Conservation (phyloP, 352 stramenopile genomes). For the Pilasporangium apinafurcum region DNA sequence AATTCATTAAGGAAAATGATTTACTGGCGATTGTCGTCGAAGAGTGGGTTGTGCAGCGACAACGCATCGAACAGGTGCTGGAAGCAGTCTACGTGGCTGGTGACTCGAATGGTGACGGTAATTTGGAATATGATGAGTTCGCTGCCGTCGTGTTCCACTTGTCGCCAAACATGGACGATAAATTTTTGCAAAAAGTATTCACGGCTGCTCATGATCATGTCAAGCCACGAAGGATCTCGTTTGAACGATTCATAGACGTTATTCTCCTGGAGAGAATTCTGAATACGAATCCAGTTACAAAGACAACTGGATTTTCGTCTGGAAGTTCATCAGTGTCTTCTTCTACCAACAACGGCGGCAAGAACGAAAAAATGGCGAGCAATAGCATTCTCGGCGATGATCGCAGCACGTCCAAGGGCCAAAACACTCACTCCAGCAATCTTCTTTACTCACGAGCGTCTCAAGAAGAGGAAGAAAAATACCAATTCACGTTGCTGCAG, state of each 20-base stretch:
- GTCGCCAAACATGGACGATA: conserved; percentile 40
- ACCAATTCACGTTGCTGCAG: conserved; percentile 65
- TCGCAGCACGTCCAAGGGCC: background rate
- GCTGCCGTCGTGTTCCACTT: conserved; percentile 49
- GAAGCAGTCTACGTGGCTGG: conserved; percentile 62
- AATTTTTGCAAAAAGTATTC: conserved; percentile 54
- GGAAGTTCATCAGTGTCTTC: background rate
- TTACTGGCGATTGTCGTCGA: conserved; percentile 52
- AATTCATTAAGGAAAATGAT: conserved; percentile 61
- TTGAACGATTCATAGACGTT: conserved; percentile 50
- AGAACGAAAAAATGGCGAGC: background rate
- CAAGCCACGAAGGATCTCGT: conserved; percentile 56
- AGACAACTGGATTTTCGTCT: background rate
- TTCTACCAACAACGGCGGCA: background rate
- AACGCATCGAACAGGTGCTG: conserved; percentile 60
- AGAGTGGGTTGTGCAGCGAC: conserved; percentile 42
- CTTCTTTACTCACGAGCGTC: background rate
- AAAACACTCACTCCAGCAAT: background rate
- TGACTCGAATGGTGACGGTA: conserved; percentile 61
- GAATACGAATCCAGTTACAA: conserved; percentile 11
- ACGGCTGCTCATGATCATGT: conserved; percentile 48
- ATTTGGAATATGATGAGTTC: conserved; percentile 74
- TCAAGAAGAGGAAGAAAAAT: conserved; percentile 54
- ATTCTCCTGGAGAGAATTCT: conserved; percentile 48
- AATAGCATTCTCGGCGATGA: conserved; percentile 5